These are phyloP conservation scores for Diaporthe capsici DNA, from an alignment of 2,329 filamentous ascomycete species.

Conservation along the genomic window DNA sequence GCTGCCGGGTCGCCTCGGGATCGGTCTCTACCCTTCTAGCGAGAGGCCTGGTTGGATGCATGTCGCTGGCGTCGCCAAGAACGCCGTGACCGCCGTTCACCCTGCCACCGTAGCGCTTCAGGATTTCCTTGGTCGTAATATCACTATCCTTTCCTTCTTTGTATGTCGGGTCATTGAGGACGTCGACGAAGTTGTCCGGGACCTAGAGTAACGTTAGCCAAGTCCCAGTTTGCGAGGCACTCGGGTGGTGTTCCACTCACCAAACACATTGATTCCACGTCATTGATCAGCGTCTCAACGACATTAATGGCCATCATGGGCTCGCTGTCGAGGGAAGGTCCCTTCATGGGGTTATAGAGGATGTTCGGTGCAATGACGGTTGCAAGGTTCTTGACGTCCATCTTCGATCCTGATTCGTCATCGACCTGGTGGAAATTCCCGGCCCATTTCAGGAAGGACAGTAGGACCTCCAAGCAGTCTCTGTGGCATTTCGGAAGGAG, in stretches of 20 bases:
- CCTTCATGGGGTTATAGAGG: slow-evolving; percentile 79
- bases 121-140: slow-evolving; percentile 95
- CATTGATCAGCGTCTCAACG: slow-evolving; percentile 90
- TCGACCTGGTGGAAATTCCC: slow-evolving; percentile 98
- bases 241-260: slow-evolving; percentile 67
- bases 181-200: slow-evolving; percentile 89
- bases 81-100: slow-evolving; percentile 62
- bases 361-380: slow-evolving; percentile 99
- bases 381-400: slow-evolving; percentile 97
- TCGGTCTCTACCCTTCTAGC: slow-evolving; percentile 86
- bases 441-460: slow-evolving; percentile 97
- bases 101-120: slow-evolving; percentile 88
- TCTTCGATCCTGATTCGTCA: slow-evolving; percentile 97
- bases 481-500: slow-evolving; percentile 92
- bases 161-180: slow-evolving; percentile 84
- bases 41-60: slow-evolving; percentile 67
- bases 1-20: slow-evolving; percentile 59
- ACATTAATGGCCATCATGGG: slow-evolving; percentile 95
- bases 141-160: slow-evolving; percentile 74
- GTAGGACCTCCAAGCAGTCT: slow-evolving; percentile 94
- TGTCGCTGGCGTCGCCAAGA: slow-evolving; percentile 72
- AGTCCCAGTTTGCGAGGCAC: not conserved
- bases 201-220: slow-evolving; percentile 71
- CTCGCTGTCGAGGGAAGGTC: slow-evolving; percentile 81
- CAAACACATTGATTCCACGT: slow-evolving; percentile 97